Conservation (phyloP, 2,329 filamentous ascomycete genomes). For the Thelonectria rubi region DNA sequence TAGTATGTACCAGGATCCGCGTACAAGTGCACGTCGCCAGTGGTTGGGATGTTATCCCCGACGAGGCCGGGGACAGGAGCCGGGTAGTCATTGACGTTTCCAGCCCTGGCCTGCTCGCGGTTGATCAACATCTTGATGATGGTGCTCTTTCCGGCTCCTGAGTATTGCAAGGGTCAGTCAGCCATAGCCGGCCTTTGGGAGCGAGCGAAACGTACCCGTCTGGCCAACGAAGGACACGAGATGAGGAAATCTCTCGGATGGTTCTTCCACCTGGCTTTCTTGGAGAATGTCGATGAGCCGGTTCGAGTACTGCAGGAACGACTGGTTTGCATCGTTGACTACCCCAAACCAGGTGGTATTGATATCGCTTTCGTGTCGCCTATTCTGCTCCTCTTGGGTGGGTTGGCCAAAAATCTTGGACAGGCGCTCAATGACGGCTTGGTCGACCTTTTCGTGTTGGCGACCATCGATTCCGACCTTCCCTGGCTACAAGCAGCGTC, state of each 20-base stretch:
- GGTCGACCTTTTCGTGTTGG: constrained; percentile 11
- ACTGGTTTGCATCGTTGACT: constrained; percentile 11
- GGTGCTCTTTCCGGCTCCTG: constrained; percentile 15
- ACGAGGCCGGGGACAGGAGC: constrained; percentile 6
- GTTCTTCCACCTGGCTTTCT: constrained; percentile 5
- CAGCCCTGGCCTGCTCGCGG: constrained; percentile 1
- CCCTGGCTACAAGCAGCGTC: not conserved
- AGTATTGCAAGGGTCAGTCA: not conserved
- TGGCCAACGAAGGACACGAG: constrained; percentile 14
- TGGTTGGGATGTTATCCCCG: constrained; percentile 9
- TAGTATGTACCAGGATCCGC: constrained; percentile 8
- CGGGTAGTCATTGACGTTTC: not conserved
- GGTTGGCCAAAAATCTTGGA: constrained; percentile 10
- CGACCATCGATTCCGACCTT: constrained; percentile 13
- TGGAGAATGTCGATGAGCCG: constrained; percentile 16
- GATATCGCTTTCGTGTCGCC: constrained; percentile 7
- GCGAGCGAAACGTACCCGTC: constrained; percentile 3
- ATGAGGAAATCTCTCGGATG: constrained; percentile 17
- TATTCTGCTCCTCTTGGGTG: constrained; percentile 1
- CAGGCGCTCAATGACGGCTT: constrained; percentile 5
- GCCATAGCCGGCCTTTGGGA: not conserved
- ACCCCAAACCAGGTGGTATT: constrained; percentile 18
- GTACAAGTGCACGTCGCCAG: constrained; percentile 15
- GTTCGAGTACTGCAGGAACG: constrained; percentile 19
- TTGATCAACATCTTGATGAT: constrained; percentile 19